A percentile compares a stretch with the other conserved stretches of the same genome.
Evolutionary conservation across 2,329 filamentous ascomycete species (phyloP).

Genomic region (Lecanicillium sp.): DNA sequence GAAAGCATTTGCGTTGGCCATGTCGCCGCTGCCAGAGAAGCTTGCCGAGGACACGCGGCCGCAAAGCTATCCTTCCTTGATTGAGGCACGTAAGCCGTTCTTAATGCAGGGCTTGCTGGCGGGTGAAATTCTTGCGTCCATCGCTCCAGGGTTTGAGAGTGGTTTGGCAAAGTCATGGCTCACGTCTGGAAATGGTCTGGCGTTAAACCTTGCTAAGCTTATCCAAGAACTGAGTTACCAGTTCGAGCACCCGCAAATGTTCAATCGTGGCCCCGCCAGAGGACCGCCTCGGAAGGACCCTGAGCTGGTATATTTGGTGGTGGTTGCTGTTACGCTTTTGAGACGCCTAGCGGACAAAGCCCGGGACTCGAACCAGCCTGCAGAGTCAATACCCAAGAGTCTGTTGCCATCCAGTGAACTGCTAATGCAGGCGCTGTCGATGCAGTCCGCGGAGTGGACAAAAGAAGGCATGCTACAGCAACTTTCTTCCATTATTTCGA

Average conservation of each 20-base stretch:
- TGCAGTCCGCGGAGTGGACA: slow-evolving; percentile 53
- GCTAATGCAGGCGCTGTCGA: slow-evolving; percentile 58
- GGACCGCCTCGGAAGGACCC: slow-evolving; percentile 33
- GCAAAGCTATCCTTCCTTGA: slow-evolving; percentile 53
- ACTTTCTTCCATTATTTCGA: slow-evolving; percentile 47
- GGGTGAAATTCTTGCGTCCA: slow-evolving; percentile 75
- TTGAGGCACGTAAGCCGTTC: slow-evolving; percentile 79
- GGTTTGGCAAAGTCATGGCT: slow-evolving; percentile 73
- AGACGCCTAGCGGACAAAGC: slow-evolving; percentile 61
- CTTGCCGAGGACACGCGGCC: slow-evolving; percentile 42
- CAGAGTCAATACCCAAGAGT: slow-evolving; percentile 45
- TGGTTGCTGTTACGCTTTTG: slow-evolving; percentile 60
- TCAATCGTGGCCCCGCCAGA: slow-evolving; percentile 21
- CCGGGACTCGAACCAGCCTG: slow-evolving; percentile 43
- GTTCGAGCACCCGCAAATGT: slow-evolving; percentile 40
- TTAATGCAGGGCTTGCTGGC: slow-evolving; percentile 88
- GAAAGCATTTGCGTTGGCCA: slow-evolving; percentile 75
- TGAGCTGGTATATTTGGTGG: slow-evolving; percentile 54
- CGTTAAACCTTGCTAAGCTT: slow-evolving; percentile 68
- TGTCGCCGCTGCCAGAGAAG: slow-evolving; percentile 74
- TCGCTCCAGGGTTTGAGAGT: slow-evolving; percentile 64
- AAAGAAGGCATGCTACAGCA: slow-evolving; percentile 60
- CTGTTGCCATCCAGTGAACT: slow-evolving; percentile 59
- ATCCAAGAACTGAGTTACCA: slow-evolving; percentile 63
- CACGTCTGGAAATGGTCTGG: slow-evolving; percentile 74